Base-by-base conservation (phyloP, 139 green algal genomes). In the Bryopsis sp. region DNA sequence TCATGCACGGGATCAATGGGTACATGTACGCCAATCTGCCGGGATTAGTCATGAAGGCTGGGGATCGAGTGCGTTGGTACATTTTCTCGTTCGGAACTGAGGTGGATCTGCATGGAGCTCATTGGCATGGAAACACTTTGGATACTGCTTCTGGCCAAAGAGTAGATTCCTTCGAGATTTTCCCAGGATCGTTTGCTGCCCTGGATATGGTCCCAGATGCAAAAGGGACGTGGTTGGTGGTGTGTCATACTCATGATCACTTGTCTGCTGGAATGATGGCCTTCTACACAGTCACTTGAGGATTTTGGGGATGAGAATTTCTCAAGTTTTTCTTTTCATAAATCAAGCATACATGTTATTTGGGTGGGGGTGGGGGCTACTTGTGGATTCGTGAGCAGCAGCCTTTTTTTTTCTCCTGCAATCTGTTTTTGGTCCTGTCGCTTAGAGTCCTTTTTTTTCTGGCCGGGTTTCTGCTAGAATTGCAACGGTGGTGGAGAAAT, bases 1-100 rank as follows among this genome's bases (percentile, higher is more conserved):
- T 74, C 33, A 75, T 74, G 69, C 61, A 75, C 37, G 26, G 1
- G 46, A 74, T 75, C 69, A 75, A 75, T 38, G 69, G 69, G 6
- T 75, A 62, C 63, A 5, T 67, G 3, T 74, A 61, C 63, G 26
- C 61, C 63, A 75, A 71, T 29, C 29, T 72, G 67, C 54, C 54
- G 8, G 29, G 24, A 19, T 8, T 73, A 0, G 19, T 32, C 19
- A 22, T 70, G n/a, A 15, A 15, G 6, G 22, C 15, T 37, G 47
- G 67, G 31, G 22, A 74, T 22, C 32, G 63, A 15, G 69, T 75
- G 62, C 69, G 69, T 1, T 75, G 69, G 69, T 75, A 75, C 31
- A 24, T 74, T 19, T 38, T 75, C 31, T 66, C 69, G 24, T 67
- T 75, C 19, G 69, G 69, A 22, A 75, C 48, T 29, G 69, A 75